Base-by-base conservation (phyloP, 2,329 filamentous ascomycete genomes). In the Nothophoma quercina region DNA sequence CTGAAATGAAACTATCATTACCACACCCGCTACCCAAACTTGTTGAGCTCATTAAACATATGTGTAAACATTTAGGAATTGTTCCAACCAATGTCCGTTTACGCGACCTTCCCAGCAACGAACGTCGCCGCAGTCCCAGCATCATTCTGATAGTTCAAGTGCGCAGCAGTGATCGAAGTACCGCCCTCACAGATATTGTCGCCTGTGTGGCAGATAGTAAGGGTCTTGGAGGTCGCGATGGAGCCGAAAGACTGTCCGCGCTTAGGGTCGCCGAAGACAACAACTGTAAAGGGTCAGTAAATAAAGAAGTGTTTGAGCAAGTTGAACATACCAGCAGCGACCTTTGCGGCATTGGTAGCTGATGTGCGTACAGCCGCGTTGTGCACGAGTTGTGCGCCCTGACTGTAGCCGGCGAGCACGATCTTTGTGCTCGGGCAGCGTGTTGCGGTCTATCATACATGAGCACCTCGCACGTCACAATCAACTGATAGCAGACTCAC, bases 361-460 rank as follows among this genome's bases (percentile, higher is more conserved):
- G 55, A 57, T 3, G 58, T 58, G 29, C 53, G 58, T 16, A 54
- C 49, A 2, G 75, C 76, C 1, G 75, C 77, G 25, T 77, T 77
- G 65, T 80, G 79, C 0, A 79, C 77, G 9, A 73, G 60, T 48
- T 72, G 67, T 1, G 68, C 71, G 18, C 72, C 73, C 62, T 76
- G 73, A 21, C 65, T 60, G 44, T 67, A 66, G 18, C 63, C 61
- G 0, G 56, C 43, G 5, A 66, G 50, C 9, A 64, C 59, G 25
- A 64, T 64, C 35, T 64, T 66, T 13, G 61, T 65, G 22, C 39
- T 56, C 4, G 63, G 59, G 38, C 63, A 66, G 28, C 51, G 39
- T 6, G 58, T 42, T 1, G 51, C 55, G n/a, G 60, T 56, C 58
- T 30, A 7, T 10, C 16, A 16, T 6, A 30, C 22, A 10, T 54